Percentiles rank a stretch among this genome's conserved stretches.
phyloP scores from a whole-genome alignment of 2,329 filamentous ascomycete genomes.

The Exophiala mesophila region DNA sequence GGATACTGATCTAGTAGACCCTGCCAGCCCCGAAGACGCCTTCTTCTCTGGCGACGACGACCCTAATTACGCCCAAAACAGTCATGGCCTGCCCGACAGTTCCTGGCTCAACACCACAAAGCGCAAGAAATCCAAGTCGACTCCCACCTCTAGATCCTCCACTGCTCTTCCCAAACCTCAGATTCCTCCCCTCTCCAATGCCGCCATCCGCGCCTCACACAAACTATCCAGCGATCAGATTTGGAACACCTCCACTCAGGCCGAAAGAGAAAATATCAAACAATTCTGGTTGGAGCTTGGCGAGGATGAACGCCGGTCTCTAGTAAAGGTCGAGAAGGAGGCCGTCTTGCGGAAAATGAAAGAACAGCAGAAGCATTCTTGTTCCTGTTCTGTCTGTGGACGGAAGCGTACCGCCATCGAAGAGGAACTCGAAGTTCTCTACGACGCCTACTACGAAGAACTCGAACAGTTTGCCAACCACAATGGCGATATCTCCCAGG shows the following conservation, averaged over 20 bases:
- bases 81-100: slow-evolving; percentile 26
- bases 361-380: slow-evolving; percentile 98
- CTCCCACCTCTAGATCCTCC: slow-evolving; percentile 16
- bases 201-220: slow-evolving; percentile 38
- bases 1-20: slow-evolving; percentile 35
- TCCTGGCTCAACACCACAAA: slow-evolving; percentile 27
- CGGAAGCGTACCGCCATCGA: slow-evolving; percentile 95
- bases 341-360: slow-evolving; percentile 99
- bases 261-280: slow-evolving; percentile 95
- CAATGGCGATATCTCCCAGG: slow-evolving; percentile 58
- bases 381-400: slow-evolving; percentile 95
- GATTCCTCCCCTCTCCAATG: slow-evolving; percentile 41
- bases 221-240: slow-evolving; percentile 72
- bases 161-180: slow-evolving; percentile 38
- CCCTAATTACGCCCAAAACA: slow-evolving; percentile 33
- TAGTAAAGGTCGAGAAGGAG: slow-evolving; percentile 98
- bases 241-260: slow-evolving; percentile 92
- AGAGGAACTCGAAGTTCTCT: slow-evolving; percentile 93
- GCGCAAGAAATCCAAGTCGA: slow-evolving; percentile 30
- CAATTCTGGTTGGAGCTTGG: slow-evolving; percentile 95
- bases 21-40: slow-evolving; percentile 48
- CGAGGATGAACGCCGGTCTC: slow-evolving; percentile 87
- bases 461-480: slow-evolving; percentile 94
- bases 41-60: slow-evolving; percentile 54
- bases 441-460: slow-evolving; percentile 98